Base-by-base conservation (phyloP, 768 basidiomycete genomes). In the Pulveroboletus ravenelii region DNA sequence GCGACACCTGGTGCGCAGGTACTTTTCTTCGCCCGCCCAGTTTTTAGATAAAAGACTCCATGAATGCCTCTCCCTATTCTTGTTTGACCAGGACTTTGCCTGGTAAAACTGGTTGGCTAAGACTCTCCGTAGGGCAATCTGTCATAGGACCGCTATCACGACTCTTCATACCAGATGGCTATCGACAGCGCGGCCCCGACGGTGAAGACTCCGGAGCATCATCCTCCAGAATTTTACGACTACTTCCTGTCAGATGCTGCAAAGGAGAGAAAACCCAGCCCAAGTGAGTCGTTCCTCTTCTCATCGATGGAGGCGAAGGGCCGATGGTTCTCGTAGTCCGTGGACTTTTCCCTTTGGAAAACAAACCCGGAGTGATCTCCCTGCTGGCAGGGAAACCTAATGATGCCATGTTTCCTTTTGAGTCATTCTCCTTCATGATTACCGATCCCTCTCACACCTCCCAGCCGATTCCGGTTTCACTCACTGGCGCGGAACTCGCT, bases 321-420 rank as follows among this genome's bases (percentile, higher is more conserved):
- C 40, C 45, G 18, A 58, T 18, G 20, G 18, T 41, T 40, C 7
- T 49, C 55, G 45, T 55, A 87, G 84, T 88, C 50, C 75, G 84
- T 54, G 67, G 82, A 13, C 76, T 95, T n/a, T 78, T 82, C 50
- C 90, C 84, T 0, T 75, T 93, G 25, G 95, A 97, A 68, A 75
- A 76, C 18, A 78, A 72, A 1, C 91, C 93, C 0, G 89, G 89
- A 0, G 64, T 90, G 34, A 83, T 93, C 48, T 89, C 87, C 3
- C 66, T 93, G 30, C 79, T 94, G 7, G 93, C 93, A 0, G 95
- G 95, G 25, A 93, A 94, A 67, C 95, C 95, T 6, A 94, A 95
- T 62, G 77, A 84, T 8, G 73, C 77, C n/a, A 87, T 90, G 17
- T 98, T 97, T 72, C 95, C 95, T 1, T 89, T 98, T 72, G 82